Base-by-base conservation (phyloP, 108 stramenopile species). In the Skeletonema marinoi region DNA sequence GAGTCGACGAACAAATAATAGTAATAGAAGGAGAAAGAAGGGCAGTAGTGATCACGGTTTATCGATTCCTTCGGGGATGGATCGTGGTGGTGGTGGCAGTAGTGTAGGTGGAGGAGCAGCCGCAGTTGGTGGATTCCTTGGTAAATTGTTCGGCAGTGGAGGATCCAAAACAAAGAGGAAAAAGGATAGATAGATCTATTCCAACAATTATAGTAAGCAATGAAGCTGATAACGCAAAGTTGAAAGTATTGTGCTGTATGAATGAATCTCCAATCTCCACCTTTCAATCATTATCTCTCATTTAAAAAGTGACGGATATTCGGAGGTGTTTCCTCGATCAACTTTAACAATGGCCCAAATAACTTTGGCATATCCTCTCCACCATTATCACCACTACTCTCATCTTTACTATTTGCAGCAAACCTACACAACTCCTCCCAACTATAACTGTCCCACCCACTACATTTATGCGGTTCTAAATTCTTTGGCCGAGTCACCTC, bases 391-490 rank as follows among this genome's bases (percentile, higher is more conserved):
- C 48, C 32, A 35, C 38, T 32, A 21, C 21, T 29, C n/a, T 63
- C 36, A 79, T 56, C 48, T 7, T 19, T 50, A 33, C 73, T 65
- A 5, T 8, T 33, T 3, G 67, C 13, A 31, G 63, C 78, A 13
- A 80, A 56, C n/a, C 51, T 21, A 39, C 63, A 12, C 42, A 93
- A 74, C 36, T 96, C 93, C 19, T 86, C 78, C 92, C 92, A 93
- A n/a, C 69, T 71, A 59, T 81, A 91, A 30, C 86, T 86, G n/a
- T 91, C 56, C 96, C 96, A 97, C 31, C 92, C 93, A 72, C 87
- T 75, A 77, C 96, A 97, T 77, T 97, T 97, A 21, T 94, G 62
- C 0, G 94, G 96, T 79, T 97, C 96, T 77, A 89, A 66, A 65
- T 90, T 94, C 35, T 72, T 36, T 9, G 92, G 92, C 38, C 13